A percentile compares a stretch with the other conserved stretches of the same genome.
phyloP scores from a whole-genome alignment of 768 basidiomycete species.

The Mycena belliarum region DNA sequence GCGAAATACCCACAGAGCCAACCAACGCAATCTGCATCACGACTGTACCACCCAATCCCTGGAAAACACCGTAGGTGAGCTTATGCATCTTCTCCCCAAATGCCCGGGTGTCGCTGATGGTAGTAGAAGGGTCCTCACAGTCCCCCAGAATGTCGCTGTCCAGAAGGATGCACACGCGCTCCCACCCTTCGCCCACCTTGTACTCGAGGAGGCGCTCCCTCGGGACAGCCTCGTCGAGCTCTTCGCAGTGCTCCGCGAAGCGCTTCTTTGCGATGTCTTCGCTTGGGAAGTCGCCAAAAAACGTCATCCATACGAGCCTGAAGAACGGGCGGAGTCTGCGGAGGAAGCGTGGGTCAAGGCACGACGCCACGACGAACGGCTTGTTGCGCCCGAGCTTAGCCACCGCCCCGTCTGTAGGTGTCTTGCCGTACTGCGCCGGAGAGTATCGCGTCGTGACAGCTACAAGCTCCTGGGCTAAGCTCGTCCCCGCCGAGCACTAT shows the following conservation, averaged over 20 bases:
- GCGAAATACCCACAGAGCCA: slow-evolving; percentile 19
- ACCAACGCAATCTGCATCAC: slow-evolving; percentile 21
- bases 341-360: slow-evolving; percentile 16
- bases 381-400: slow-evolving; percentile 18
- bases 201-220: slow-evolving; percentile 13
- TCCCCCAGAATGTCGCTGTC: slow-evolving; percentile 7
- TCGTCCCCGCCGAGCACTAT: background rate
- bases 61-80: slow-evolving; percentile 17
- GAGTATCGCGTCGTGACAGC: background rate
- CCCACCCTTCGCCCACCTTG: slow-evolving; percentile 18
- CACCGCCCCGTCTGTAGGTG: background rate
- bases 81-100: slow-evolving; percentile 17
- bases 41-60: slow-evolving; percentile 17
- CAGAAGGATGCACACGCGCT: slow-evolving; percentile 14
- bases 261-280: slow-evolving; percentile 15
- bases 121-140: background rate
- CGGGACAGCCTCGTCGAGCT: background rate
- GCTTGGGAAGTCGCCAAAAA: slow-evolving; percentile 19
- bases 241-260: slow-evolving; percentile 4
- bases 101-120: slow-evolving; percentile 7
- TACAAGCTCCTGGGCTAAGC: slow-evolving; percentile 12
- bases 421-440: background rate
- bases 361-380: slow-evolving; percentile 15
- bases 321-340: slow-evolving; percentile 14
- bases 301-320: slow-evolving; percentile 16